Evolutionary conservation across 768 basidiomycete genomes (phyloP), one percentile per base, ranked within the genome.

Genomic region (Saitozyma sp.): DNA sequence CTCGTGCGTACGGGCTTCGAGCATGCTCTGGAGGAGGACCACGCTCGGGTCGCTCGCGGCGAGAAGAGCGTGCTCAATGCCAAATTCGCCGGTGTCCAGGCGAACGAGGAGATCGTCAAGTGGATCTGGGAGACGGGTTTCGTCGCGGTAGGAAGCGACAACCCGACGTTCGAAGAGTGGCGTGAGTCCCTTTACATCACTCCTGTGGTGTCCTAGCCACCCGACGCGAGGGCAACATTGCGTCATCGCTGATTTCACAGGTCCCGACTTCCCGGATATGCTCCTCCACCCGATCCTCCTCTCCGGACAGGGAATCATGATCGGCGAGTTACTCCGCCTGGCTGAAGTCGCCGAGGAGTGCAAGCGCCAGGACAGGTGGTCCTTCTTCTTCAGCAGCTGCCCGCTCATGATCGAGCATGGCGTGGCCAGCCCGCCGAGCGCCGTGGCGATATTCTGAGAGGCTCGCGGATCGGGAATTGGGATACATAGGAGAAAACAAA

Each of bases 121-220:
- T 62, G 61, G 61, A 56, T 62, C 19, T 62, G 61, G 61, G n/a
- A 55, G 17, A 62, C 37, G n/a, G 61, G 61, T 19, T 41, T 62
- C 46, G 54, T 62, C 19, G 61, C 61, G 17, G 55, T 62, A 40
- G 61, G 50, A 6, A 62, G 50, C 50, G 61, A 62, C 45, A 56
- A 56, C 51, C 54, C 54, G 40, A 56, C 54, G 6, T 62, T 62
- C 46, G 61, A 62, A 39, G 54, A 62, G 17, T 56, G 55, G 46
- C 40, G 61, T 62, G 56, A 48, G 61, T 57, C 19, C 19, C 29
- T 5, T 29, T 29, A 29, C 29, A 29, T 29, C 29, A 29, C 29
- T 29, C 29, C 29, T 29, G 29, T 29, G 29, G 16, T 59, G 7
- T 50, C 29, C 9, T 48, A 48, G 14, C 17, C 2, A 48, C 17